Evolutionary conservation across 1,284 basidiomycete species (phyloP), one percentile per base, ranked within the genome.

Genomic region (Heterobasidion irregulare): DNA sequence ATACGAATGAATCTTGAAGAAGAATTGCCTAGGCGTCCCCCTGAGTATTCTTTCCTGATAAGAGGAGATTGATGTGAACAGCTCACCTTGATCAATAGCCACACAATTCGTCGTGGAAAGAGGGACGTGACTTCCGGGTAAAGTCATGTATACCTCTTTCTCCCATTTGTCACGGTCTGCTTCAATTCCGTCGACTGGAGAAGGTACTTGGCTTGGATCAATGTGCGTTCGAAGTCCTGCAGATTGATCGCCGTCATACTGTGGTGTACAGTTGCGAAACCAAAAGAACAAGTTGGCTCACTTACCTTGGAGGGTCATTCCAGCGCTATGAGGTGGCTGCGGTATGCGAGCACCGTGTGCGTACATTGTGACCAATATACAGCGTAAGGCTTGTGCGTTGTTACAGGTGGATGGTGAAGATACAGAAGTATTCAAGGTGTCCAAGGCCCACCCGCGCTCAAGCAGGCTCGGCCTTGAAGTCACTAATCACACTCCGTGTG

Each of bases 181-280:
- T 64, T 95, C 89, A 60, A 92, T 86, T 12, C 86, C 78, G 56
- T 92, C 88, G 33, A 94, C 85, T 12, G 94, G 91, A 8, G 93
- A 94, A 6, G 97, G 97, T 51, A 99, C 88, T 69, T 98, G 94
- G 60, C 78, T 82, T 3, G 91, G 87, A 68, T 98, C 92, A 64
- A 99, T 94, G 60, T 88, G 85, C 47, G 89, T 82, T 47, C 93
- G 83, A 48, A 89, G 73, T 57, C 89, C 89, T 87, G 18, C 16
- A 45, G n/a, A 9, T 38, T 15, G n/a, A 12, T 33, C 50, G 48
- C 38, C 4, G 2, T 41, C n/a, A 12, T 7, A 4, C 38, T 41
- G 38, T 6, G 38, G n/a, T 19, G 18, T 50, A 44, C 16, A n/a
- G 32, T 2, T 45, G 26, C 34, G 7, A 41, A 16, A 6, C 1